These are phyloP conservation scores for Sistotremastrum niveocremeum DNA, from an alignment of 768 basidiomycete genomes.

Conservation along the genomic window DNA sequence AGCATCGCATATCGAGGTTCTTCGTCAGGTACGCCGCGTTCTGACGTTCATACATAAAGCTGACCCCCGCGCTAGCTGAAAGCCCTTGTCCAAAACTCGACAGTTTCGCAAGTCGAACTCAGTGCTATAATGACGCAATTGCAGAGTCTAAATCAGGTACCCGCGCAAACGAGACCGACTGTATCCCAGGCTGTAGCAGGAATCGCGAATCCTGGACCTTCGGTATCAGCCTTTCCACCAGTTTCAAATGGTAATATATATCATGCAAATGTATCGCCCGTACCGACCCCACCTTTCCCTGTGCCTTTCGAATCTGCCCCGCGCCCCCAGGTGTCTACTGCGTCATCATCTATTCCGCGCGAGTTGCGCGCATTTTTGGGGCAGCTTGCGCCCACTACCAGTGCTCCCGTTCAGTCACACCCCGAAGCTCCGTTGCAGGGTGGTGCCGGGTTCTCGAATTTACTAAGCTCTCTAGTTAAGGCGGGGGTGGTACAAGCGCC, in stretches of 20 bases:
- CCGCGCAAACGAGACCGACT: no score
- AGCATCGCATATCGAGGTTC: conserved; percentile 59
- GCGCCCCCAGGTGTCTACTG: no score
- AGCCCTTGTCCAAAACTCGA: conserved; percentile 11
- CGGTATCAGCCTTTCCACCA: not conserved
- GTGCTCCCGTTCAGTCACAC: no score
- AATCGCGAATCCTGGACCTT: not conserved
- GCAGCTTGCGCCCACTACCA: no score
- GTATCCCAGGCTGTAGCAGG: not conserved
- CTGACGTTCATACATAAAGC: not conserved
- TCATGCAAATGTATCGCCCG: not conserved
- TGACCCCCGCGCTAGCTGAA: conserved; percentile 11
- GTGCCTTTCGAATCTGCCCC: not conserved
- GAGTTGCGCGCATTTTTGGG: no score
- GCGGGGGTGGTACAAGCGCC: conserved; percentile 61
- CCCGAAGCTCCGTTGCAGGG: conserved; percentile 6
- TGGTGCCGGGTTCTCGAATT: conserved; percentile 33
- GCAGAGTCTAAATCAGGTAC: not conserved
- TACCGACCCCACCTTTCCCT: not conserved
- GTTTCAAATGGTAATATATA: not conserved
- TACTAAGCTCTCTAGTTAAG: conserved; percentile 58
- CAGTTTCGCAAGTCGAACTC: conserved; percentile 11
- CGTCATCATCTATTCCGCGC: no score
- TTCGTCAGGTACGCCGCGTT: conserved; percentile 55
- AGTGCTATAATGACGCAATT: conserved; percentile 12